phyloP scores from a whole-genome alignment of 257 asterid genomes.

The Petunia secreta region DNA sequence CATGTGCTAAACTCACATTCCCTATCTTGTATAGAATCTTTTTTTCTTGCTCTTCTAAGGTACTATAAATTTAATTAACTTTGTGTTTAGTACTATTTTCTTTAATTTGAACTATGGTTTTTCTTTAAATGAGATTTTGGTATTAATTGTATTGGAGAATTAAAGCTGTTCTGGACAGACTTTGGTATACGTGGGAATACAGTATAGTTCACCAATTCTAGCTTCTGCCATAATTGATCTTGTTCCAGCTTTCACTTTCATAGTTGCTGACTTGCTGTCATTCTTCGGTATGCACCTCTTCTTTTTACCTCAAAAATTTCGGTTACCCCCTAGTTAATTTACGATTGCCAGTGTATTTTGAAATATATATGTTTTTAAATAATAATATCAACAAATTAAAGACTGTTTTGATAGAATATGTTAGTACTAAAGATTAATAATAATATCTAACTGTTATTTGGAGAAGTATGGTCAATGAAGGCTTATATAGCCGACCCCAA shows the following conservation, averaged over 20 bases:
- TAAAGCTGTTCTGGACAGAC: conserved; percentile 4
- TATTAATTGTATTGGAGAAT: background rate
- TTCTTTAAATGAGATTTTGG: background rate
- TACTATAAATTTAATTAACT: background rate
- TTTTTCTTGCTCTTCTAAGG: conserved; percentile 6
- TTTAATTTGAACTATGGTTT: background rate
- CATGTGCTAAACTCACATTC: background rate
- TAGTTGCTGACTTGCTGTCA: conserved; percentile 58
- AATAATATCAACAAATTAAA: no score
- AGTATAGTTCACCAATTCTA: conserved; percentile 75
- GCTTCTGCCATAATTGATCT: conserved; percentile 75
- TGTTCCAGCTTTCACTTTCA: conserved; percentile 67
- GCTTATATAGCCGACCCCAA: no score
- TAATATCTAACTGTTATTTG: no score
- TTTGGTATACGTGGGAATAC: conserved; percentile 43
- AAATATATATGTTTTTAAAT: no score
- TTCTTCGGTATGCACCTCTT: conserved; percentile 49
- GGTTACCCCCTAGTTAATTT: no score
- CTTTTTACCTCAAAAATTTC: background rate
- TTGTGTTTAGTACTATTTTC: no score
- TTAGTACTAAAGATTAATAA: no score
- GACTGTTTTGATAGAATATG: no score
- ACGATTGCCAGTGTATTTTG: no score
- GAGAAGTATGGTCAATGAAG: no score
- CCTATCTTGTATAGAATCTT: background rate